Percentiles rank a stretch among this genome's conserved stretches.
phyloP scores from a whole-genome alignment of 1,284 basidiomycete genomes.

The Stygiomarasmius scandens region DNA sequence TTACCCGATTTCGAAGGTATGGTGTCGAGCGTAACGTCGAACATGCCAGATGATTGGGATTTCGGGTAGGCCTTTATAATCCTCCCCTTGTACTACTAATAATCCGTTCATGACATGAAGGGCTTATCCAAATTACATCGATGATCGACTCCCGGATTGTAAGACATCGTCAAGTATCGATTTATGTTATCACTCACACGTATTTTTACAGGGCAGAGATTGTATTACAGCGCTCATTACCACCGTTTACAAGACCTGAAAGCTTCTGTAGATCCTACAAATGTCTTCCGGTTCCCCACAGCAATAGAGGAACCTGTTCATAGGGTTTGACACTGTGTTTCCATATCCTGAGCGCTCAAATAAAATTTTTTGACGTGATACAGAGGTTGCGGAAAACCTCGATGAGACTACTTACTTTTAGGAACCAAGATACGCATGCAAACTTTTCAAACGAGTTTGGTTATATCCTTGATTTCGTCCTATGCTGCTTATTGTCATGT shows the following conservation, averaged over 20 bases:
- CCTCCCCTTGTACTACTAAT: no score
- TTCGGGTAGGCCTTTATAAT: constrained; percentile 43
- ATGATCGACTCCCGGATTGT: background rate
- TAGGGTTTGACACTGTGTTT: no score
- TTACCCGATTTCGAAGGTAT: constrained; percentile 23
- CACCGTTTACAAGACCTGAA: background rate
- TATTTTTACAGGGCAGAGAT: background rate
- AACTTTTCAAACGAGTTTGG: no score
- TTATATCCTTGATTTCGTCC: no score
- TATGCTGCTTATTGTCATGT: no score
- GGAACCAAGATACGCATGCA: no score
- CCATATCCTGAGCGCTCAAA: no score
- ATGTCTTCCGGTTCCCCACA: background rate
- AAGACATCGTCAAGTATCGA: background rate
- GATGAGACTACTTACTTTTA: no score
- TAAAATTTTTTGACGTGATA: no score
- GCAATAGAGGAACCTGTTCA: no score
- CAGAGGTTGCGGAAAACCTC: no score
- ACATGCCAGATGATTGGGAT: constrained; percentile 41
- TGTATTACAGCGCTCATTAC: background rate
- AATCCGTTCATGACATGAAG: no score
- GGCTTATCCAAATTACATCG: constrained; percentile 42
- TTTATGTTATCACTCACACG: background rate
- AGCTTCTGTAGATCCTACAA: background rate
- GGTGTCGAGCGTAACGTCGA: constrained; percentile 31